Percentiles rank a stretch among this genome's conserved stretches.
Conservation (phyloP, 2,329 filamentous ascomycete genomes). For the Aspergillus thermomutatus region DNA sequence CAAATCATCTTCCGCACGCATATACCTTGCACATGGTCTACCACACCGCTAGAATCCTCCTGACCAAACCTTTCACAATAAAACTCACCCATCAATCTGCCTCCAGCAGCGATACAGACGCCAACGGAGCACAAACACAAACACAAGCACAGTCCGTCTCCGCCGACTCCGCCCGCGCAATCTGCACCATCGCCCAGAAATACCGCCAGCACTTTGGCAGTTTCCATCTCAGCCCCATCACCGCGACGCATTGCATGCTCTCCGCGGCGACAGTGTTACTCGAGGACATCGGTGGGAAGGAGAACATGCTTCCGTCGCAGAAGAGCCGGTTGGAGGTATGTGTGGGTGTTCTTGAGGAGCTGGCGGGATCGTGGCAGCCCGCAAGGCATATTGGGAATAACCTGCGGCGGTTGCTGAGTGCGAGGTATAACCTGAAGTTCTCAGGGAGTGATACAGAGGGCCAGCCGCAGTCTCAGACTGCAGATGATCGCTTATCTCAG, state of each 20-base stretch:
- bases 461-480: no score
- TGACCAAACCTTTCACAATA: constrained; percentile 28
- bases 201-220: constrained; percentile 33
- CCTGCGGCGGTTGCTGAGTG: no score
- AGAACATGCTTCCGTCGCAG: no score
- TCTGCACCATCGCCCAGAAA: constrained; percentile 26
- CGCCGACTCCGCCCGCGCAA: constrained; percentile 20
- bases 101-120: neutral
- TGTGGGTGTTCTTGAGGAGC: no score
- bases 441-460: no score
- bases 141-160: constrained; percentile 14
- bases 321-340: no score
- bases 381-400: no score
- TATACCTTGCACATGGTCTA: constrained; percentile 36
- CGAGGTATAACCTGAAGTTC: no score
- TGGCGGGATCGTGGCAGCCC: no score
- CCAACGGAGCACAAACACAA: neutral
- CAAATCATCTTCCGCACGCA: constrained; percentile 23
- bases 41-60: constrained; percentile 31
- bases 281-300: neutral
- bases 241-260: constrained; percentile 35
- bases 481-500: no score
- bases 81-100: neutral
- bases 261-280: constrained; percentile 27
- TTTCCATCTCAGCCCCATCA: constrained; percentile 34